Evolutionary conservation across 1,284 basidiomycete species (phyloP), one percentile per base, ranked within the genome.

Genomic region (Puccinia triticina): DNA sequence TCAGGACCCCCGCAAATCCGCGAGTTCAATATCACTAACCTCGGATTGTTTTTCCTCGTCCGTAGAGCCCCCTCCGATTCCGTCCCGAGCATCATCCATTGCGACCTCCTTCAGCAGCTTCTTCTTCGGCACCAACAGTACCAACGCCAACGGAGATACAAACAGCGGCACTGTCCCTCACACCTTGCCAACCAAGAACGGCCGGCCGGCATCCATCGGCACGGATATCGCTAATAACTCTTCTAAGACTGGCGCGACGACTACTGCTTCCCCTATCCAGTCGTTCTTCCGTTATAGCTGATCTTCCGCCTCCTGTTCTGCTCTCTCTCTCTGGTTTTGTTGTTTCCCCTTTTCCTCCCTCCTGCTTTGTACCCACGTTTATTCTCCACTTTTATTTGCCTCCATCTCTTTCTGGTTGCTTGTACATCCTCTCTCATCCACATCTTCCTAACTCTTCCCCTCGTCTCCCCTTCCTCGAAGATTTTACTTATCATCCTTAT

Each of bases 21-120:
- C n/a, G n/a, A n/a, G n/a, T n/a, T n/a, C n/a, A n/a, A n/a, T n/a
- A n/a, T n/a, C n/a, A n/a, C n/a, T n/a, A n/a, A n/a, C n/a, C n/a
- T n/a, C n/a, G n/a, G n/a, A n/a, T n/a, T n/a, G n/a, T n/a, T n/a
- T n/a, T 43, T 37, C 14, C 12, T n/a, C 43, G 5, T 53, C 46
- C 69, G 16, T 23, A 74, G 53, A 74, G 2, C 16, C 53, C 23
- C 12, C n/a, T 1, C 21, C 72, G 26, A 57, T 57, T 21, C 75
- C 75, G 23, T 77, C 75, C 12, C n/a, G 75, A 26, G 75, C 75
- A 32, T 77, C 78, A 23, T 74, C 78, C 53, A 72, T 81, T 18
- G 78, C 78, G 29, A 81, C 48, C 2, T 72, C 78, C 2, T 81
- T 81, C 57, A 81, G 78, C 37, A 72, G 67, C 43, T 81, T 81